Conservation (phyloP, 169 alveolate genomes). For the Plasmodium billcollinsi region DNA sequence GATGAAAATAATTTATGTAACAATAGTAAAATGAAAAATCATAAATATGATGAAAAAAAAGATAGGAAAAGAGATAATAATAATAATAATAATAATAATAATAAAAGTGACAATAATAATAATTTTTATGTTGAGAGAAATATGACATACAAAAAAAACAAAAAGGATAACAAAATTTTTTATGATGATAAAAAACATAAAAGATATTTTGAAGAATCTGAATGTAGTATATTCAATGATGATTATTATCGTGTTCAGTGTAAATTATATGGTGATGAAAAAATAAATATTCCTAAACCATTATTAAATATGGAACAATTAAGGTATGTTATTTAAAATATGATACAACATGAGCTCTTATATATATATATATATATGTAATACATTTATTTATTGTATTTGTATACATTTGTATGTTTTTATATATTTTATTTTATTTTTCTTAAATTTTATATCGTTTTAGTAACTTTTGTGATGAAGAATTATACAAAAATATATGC, state of each 20-base stretch:
- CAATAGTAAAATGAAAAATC: not conserved
- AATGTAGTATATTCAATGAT: slow-evolving; percentile 50
- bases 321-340: slow-evolving; percentile 1
- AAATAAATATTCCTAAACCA: slow-evolving; percentile 20
- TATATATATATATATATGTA: not conserved
- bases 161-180: not conserved
- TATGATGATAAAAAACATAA: not conserved
- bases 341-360: not conserved
- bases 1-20: not conserved
- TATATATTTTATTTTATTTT: not conserved
- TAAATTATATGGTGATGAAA: slow-evolving; percentile 31
- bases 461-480: slow-evolving; percentile 24
- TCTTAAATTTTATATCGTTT: not conserved
- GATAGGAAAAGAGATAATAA: not conserved
- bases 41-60: slow-evolving; percentile 1
- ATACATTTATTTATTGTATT: too few relatives aligned
- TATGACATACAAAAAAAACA: not conserved
- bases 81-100: not conserved
- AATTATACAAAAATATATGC: slow-evolving; percentile 77
- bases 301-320: slow-evolving; percentile 25
- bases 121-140: not conserved
- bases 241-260: slow-evolving; percentile 37
- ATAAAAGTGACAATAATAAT: not conserved
- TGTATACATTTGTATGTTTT: not conserved
- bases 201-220: slow-evolving; percentile 2